A percentile compares a stretch with the other conserved stretches of the same genome.
Conservation (phyloP, 108 stramenopile genomes). For the Nitzschia inconspicua region DNA sequence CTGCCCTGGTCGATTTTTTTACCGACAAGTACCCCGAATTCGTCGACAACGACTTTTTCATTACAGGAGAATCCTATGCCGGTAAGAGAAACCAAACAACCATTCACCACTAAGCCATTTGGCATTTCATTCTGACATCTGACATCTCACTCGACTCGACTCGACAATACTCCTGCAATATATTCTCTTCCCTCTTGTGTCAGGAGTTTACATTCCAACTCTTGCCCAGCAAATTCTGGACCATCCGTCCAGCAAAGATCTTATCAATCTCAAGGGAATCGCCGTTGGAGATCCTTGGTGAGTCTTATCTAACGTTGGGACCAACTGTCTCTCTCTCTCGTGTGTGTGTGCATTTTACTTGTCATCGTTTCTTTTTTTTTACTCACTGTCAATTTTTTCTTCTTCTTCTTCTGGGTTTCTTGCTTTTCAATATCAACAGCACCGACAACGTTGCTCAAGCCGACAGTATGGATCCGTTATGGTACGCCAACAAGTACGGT, state of each 20-base stretch:
- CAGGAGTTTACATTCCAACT: slow-evolving; percentile 84
- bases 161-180: too few relatives aligned
- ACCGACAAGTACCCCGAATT: slow-evolving; percentile 74
- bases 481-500: slow-evolving; percentile 70
- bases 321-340: not conserved
- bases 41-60: slow-evolving; percentile 59
- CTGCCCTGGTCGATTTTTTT: slow-evolving; percentile 63
- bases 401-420: not conserved
- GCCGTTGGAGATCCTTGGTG: slow-evolving; percentile 67
- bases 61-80: slow-evolving; percentile 84
- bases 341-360: not conserved
- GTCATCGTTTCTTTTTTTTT: not conserved
- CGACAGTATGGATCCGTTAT: slow-evolving; percentile 58
- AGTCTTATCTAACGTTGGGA: not conserved
- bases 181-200: not conserved
- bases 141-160: too few relatives aligned
- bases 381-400: not conserved
- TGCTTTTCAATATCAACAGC: slow-evolving; percentile 12
- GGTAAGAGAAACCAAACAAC: not conserved
- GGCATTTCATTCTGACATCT: not conserved
- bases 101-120: not conserved
- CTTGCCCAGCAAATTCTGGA: slow-evolving; percentile 67
- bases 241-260: slow-evolving; percentile 14
- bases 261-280: slow-evolving; percentile 40
- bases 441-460: slow-evolving; percentile 63